These are phyloP conservation scores for Chytridium lagenaria DNA, from an alignment of 371 early-diverging fungal genomes.

Conservation along the genomic window DNA sequence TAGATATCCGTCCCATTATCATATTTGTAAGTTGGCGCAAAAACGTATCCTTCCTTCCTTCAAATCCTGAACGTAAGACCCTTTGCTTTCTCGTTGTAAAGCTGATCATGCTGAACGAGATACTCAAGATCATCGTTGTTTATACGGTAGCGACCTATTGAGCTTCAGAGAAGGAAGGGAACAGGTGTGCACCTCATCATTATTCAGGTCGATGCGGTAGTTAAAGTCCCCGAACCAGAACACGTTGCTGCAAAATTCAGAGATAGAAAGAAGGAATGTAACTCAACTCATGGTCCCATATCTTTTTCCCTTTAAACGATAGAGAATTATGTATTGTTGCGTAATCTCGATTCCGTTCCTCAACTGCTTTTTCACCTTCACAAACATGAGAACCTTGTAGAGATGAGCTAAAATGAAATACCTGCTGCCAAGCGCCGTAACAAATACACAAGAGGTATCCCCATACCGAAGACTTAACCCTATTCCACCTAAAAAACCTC, in stretches of 20 bases:
- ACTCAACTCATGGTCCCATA: slow-evolving; percentile 74
- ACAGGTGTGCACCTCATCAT: slow-evolving; percentile 64
- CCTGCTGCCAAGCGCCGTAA: slow-evolving; percentile 95
- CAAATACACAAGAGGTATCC: slow-evolving; percentile 87
- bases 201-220: slow-evolving; percentile 77
- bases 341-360: slow-evolving; percentile 88
- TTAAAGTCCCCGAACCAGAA: slow-evolving; percentile 93
- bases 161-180: too few species aligned
- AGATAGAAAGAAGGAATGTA: slow-evolving; percentile 5
- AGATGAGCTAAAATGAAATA: slow-evolving; percentile 20
- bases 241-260: slow-evolving; percentile 58
- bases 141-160: slow-evolving; percentile 30
- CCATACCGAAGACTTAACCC: slow-evolving; percentile 75
- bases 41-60: slow-evolving; percentile 78
- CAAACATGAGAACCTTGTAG: slow-evolving; percentile 18
- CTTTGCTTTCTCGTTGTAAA: slow-evolving; percentile 66
- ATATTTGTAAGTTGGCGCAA: slow-evolving; percentile 94
- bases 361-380: slow-evolving; percentile 64
- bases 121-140: slow-evolving; percentile 22
- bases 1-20: slow-evolving; percentile 81
- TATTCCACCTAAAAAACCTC: slow-evolving; percentile 45
- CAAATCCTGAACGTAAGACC: slow-evolving; percentile 78
- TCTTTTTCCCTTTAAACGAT: slow-evolving; percentile 70
- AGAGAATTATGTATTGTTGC: slow-evolving; percentile 77
- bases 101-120: slow-evolving; percentile 59